A percentile compares a stretch with the other conserved stretches of the same genome.
These are phyloP conservation scores for Epichloe festucae DNA, from an alignment of 2,329 filamentous ascomycete genomes.

Conservation along the genomic window DNA sequence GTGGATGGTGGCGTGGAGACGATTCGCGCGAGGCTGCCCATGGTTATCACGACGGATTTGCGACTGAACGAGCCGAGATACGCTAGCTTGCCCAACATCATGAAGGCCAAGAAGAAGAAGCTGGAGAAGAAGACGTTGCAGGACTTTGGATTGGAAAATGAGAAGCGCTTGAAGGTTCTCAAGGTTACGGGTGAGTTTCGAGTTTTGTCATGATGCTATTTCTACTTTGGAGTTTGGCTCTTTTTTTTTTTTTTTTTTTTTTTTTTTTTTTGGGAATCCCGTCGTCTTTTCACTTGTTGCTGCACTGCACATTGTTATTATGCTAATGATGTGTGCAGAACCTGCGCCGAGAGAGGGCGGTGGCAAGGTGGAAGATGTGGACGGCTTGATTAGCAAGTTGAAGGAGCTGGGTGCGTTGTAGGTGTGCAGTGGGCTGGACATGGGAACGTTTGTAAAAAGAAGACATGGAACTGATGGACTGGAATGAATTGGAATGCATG, in stretches of 20 bases:
- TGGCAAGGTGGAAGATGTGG: constrained; percentile 94
- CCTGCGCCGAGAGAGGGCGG: constrained; percentile 79
- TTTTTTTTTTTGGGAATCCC: background rate
- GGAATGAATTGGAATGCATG: too few relatives aligned
- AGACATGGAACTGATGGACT: too few relatives aligned
- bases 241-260: background rate
- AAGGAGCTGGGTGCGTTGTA: constrained; percentile 92
- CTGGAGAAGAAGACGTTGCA: constrained; percentile 79
- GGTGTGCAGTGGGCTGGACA: constrained; percentile 1
- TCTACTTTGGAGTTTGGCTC: background rate
- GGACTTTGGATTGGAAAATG: constrained; percentile 67
- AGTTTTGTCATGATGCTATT: background rate
- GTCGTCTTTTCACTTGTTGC: background rate
- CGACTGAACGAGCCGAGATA: constrained; percentile 90
- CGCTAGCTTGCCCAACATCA: constrained; percentile 92
- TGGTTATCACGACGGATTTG: constrained; percentile 92
- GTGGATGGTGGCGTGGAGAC: constrained; percentile 95
- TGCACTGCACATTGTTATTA: background rate
- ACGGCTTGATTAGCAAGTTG: constrained; percentile 83
- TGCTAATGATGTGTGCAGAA: constrained; percentile 38
- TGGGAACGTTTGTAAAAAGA: background rate
- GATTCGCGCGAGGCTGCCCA: constrained; percentile 68
- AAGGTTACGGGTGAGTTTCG: constrained; percentile 62
- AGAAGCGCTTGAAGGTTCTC: constrained; percentile 70
- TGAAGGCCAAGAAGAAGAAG: constrained; percentile 99